Conservation (phyloP, 768 basidiomycete genomes). For the Scleroderma citrinum region DNA sequence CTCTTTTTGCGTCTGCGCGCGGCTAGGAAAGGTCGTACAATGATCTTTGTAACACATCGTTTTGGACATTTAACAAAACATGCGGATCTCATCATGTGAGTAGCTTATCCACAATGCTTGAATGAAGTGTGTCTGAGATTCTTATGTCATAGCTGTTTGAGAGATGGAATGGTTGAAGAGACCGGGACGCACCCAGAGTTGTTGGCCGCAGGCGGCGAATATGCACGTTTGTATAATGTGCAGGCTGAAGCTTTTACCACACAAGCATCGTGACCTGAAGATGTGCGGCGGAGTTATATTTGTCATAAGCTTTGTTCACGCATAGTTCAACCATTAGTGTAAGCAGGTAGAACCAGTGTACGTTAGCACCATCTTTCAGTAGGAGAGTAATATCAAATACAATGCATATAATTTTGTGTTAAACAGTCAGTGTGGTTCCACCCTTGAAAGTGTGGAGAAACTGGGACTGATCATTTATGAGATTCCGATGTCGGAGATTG, state of each 20-base stretch:
- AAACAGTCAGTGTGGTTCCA: too few relatives aligned
- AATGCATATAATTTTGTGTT: too few relatives aligned
- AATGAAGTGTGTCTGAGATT: not conserved
- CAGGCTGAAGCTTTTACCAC: conserved; percentile 26
- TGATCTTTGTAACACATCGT: conserved; percentile 38
- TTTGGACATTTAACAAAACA: conserved; percentile 33
- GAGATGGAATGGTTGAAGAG: conserved; percentile 28
- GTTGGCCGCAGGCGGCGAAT: conserved; percentile 25
- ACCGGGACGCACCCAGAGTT: conserved; percentile 29
- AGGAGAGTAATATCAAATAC: too few relatives aligned
- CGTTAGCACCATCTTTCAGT: too few relatives aligned
- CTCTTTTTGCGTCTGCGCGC: conserved; percentile 25
- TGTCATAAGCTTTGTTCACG: not conserved
- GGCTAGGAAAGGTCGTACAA: conserved; percentile 29
- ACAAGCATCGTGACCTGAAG: not conserved
- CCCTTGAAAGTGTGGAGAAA: too few relatives aligned
- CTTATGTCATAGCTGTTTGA: conserved; percentile 24
- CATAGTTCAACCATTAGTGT: too few relatives aligned
- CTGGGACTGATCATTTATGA: too few relatives aligned
- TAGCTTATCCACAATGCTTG: not conserved
- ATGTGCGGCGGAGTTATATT: not conserved
- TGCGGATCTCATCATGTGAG: conserved; percentile 35
- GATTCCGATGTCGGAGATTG: too few relatives aligned
- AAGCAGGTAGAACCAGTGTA: too few relatives aligned
- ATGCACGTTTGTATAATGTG: conserved; percentile 28